Conservation (phyloP, 176 grass and related monocot species). For the Bromus sterilis region DNA sequence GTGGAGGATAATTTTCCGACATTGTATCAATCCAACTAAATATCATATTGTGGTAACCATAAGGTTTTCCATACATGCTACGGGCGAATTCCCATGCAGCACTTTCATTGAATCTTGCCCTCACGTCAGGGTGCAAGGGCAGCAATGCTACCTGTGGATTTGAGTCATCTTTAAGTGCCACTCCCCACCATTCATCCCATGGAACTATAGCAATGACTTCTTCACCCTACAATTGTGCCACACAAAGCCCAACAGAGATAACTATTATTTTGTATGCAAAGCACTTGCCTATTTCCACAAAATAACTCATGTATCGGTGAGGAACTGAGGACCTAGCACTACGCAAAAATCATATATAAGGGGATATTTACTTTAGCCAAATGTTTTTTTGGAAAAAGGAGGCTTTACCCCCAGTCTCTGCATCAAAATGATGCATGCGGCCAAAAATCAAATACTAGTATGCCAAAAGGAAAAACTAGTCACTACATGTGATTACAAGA, state of each 20-base stretch:
- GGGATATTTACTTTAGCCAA: neutral
- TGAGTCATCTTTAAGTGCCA: slow-evolving; percentile 76
- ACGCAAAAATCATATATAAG: neutral
- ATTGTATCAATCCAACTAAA: slow-evolving; percentile 98
- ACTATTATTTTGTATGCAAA: neutral
- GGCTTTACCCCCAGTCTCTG: too few species aligned
- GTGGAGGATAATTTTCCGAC: slow-evolving; percentile 82
- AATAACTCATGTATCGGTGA: neutral
- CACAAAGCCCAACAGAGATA: neutral
- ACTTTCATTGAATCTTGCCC: slow-evolving; percentile 70
- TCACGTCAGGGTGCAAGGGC: slow-evolving; percentile 73
- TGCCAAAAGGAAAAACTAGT: too few species aligned
- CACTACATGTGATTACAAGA: neutral
- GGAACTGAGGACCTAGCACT: neutral
- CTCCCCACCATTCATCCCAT: slow-evolving; percentile 99
- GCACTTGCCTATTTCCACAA: neutral
- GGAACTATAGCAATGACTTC: slow-evolving; percentile 81
- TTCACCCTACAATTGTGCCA: slow-evolving; percentile 53
- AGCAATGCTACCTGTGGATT: slow-evolving; percentile 88
- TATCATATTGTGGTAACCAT: slow-evolving; percentile 99
- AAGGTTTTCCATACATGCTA: slow-evolving; percentile 92
- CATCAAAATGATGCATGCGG: too few species aligned
- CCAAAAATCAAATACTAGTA: too few species aligned
- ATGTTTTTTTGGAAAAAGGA: too few species aligned
- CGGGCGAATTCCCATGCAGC: slow-evolving; percentile 77